Percentiles rank a stretch among this genome's conserved stretches.
phyloP scores from a whole-genome alignment of 805 yeast species.

The Kuraishia capsulata region DNA sequence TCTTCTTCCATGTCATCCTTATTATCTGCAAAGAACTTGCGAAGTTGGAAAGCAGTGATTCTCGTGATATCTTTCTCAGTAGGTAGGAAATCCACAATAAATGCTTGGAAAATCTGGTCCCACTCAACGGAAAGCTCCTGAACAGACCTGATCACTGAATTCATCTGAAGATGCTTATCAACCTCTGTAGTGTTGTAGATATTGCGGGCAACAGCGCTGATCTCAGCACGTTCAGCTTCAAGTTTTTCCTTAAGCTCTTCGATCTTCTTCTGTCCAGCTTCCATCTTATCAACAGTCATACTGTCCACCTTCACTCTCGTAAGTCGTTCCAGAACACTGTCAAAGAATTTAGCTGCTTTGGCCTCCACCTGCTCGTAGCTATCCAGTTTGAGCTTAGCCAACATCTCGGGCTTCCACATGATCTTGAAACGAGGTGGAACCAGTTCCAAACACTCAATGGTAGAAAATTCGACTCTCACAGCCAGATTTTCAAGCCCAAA shows the following conservation, averaged over 20 bases:
- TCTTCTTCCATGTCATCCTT: slow-evolving; percentile 12
- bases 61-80: slow-evolving; percentile 88
- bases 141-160: slow-evolving; percentile 56
- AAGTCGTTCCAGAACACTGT: slow-evolving; percentile 60
- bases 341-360: slow-evolving; percentile 55
- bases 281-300: slow-evolving; percentile 60
- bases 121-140: slow-evolving; percentile 81
- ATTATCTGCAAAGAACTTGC: slow-evolving; percentile 59
- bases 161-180: slow-evolving; percentile 61
- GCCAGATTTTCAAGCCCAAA: slow-evolving; percentile 76
- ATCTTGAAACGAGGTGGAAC: slow-evolving; percentile 67
- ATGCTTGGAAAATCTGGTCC: slow-evolving; percentile 76
- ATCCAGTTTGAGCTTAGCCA: slow-evolving; percentile 59
- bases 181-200: slow-evolving; percentile 49
- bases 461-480: slow-evolving; percentile 68
- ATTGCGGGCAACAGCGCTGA: slow-evolving; percentile 35
- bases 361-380: slow-evolving; percentile 42
- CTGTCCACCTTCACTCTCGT: slow-evolving; percentile 72
- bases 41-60: slow-evolving; percentile 81
- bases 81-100: slow-evolving; percentile 74
- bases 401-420: slow-evolving; percentile 63
- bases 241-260: slow-evolving; percentile 47
- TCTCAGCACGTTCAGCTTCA: slow-evolving; percentile 36
- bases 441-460: slow-evolving; percentile 70
- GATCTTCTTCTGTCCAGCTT: slow-evolving; percentile 55